Evolutionary conservation across 2,329 filamentous ascomycete species (phyloP), one percentile per base, ranked within the genome.

Genomic region (Venturia effusa): DNA sequence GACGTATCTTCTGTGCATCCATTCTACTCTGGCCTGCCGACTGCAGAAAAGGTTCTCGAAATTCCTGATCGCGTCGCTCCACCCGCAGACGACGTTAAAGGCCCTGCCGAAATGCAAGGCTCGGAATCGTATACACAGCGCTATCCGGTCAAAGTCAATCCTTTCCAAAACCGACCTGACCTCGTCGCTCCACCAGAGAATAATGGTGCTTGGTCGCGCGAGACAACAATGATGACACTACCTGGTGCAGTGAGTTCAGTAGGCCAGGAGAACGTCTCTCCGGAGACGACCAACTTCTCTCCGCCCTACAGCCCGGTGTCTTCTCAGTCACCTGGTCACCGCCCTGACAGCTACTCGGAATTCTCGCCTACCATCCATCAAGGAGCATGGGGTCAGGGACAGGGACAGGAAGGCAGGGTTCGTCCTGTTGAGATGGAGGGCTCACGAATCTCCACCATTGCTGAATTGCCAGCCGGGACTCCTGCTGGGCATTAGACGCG

Each of bases 181-280:
- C 51, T 57, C 51, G 13, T 34, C 15, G 22, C 19, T 27, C 27
- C 51, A 32, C 51, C 51, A 22, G 51, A 32, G 27, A 11, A 34
- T 17, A 57, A 57, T n/a, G 51, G 10, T 8, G 30, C 51, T 57
- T 57, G 51, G 51, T 57, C 51, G 15, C 51, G 51, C 5, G 51
- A 57, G 51, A 57, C 51, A 13, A 57, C 51, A 34, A 57, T 57
- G 51, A 57, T 34, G 51, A 57, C 51, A 8, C 51, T 57, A 34
- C 51, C 51, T 24, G 51, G 51, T 34, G 51, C 27, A 15, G 27
- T 34, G 17, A n/a, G 34, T 57, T 57, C 51, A n/a, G 30, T 15
- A n/a, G 27, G 27, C 15, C 30, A 17, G 13, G 51, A 57, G 1
- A 57, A 34, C 15, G 30, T 57, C 15, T 57, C 51, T 17, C 51